phyloP scores from a whole-genome alignment of 2,329 filamentous ascomycete genomes.

The Fusarium napiforme region DNA sequence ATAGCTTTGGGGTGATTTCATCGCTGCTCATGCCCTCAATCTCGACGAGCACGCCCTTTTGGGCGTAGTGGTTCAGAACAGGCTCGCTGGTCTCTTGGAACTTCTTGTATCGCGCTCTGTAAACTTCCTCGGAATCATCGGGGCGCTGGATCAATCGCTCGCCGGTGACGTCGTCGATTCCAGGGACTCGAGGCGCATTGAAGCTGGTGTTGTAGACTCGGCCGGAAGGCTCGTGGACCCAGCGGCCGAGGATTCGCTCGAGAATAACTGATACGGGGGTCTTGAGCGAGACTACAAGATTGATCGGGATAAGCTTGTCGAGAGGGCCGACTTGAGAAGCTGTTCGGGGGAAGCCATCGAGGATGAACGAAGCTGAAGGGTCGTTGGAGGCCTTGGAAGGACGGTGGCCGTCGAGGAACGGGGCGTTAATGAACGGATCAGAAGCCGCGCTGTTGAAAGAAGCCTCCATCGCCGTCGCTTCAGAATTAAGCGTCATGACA shows the following conservation, averaged over 20 bases:
- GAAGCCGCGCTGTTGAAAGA: constrained; percentile 49
- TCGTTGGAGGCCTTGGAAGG: constrained; percentile 68
- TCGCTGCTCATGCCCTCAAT: constrained; percentile 91
- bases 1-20: constrained; percentile 93
- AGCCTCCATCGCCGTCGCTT: constrained; percentile 53
- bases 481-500: constrained; percentile 64
- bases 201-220: constrained; percentile 96
- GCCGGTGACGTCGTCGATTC: constrained; percentile 90
- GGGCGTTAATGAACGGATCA: constrained; percentile 56
- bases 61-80: constrained; percentile 88
- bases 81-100: constrained; percentile 90
- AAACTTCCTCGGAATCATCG: constrained; percentile 89
- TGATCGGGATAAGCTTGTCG: constrained; percentile 89
- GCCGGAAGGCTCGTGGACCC: constrained; percentile 92
- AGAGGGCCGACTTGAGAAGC: constrained; percentile 81
- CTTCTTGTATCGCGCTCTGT: constrained; percentile 80
- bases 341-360: constrained; percentile 96
- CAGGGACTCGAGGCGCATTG: constrained; percentile 82
- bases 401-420: constrained; percentile 51
- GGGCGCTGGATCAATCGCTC: constrained; percentile 83
- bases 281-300: constrained; percentile 86
- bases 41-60: constrained; percentile 84
- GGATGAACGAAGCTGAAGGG: constrained; percentile 87
- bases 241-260: constrained; percentile 88
- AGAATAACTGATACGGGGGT: constrained; percentile 90